phyloP scores from a whole-genome alignment of 441 rosid species.

The Breynia disticha region DNA sequence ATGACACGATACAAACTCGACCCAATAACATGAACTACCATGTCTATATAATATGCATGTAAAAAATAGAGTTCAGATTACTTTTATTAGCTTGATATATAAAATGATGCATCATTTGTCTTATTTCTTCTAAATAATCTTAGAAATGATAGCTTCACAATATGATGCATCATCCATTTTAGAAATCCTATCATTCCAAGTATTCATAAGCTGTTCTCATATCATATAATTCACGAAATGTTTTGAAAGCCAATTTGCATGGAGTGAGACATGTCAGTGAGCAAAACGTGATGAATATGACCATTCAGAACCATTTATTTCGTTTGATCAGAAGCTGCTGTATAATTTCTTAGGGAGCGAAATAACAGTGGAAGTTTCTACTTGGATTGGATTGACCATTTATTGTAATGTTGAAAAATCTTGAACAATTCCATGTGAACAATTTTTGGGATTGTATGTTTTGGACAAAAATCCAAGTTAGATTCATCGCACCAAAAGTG shows the following conservation, averaged over 20 bases:
- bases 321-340: not conserved
- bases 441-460: not conserved
- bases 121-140: too few relatives aligned
- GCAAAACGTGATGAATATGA: slow-evolving; percentile 48
- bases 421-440: too few relatives aligned
- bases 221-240: slow-evolving; percentile 1
- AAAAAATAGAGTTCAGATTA: too few relatives aligned
- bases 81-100: too few relatives aligned
- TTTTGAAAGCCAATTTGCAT: not conserved
- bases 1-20: too few relatives aligned
- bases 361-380: slow-evolving; percentile 13
- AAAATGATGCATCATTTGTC: too few relatives aligned
- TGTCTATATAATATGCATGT: too few relatives aligned
- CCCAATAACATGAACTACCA: too few relatives aligned
- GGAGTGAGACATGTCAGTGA: slow-evolving; percentile 26
- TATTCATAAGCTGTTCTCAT: slow-evolving; percentile 5
- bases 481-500: slow-evolving; percentile 27
- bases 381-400: slow-evolving; percentile 6
- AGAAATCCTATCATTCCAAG: not conserved
- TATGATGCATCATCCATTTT: slow-evolving; percentile 6
- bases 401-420: too few relatives aligned
- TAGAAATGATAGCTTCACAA: slow-evolving; percentile 4
- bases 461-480: slow-evolving; percentile 22
- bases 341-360: not conserved
- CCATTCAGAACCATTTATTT: slow-evolving; percentile 17